A percentile compares a stretch with the other conserved stretches of the same genome.
Evolutionary conservation across 2,329 filamentous ascomycete genomes (phyloP).

Genomic region (Lasiodiplodia sp.): DNA sequence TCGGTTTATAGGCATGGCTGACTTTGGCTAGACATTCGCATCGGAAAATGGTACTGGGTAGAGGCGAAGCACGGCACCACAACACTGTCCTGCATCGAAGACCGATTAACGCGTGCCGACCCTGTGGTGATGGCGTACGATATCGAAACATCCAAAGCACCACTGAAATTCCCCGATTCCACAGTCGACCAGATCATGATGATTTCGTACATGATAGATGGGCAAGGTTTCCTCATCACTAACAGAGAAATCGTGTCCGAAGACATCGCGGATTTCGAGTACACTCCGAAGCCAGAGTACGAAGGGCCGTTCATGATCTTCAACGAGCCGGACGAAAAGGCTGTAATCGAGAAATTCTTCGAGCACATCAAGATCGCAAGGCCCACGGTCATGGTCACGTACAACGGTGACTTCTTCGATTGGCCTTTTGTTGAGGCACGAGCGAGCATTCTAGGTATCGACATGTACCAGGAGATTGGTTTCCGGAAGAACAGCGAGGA

Average conservation of each 20-base stretch:
- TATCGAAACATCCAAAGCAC: conserved; percentile 96
- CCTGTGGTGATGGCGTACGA: conserved; percentile 99
- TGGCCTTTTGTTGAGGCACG: conserved; percentile 97
- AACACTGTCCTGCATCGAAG: conserved; percentile 83
- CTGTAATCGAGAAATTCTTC: conserved; percentile 89
- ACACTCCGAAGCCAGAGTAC: conserved; percentile 96
- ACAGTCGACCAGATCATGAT: conserved; percentile 98
- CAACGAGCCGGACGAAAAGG: conserved; percentile 94
- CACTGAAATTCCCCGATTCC: conserved; percentile 95
- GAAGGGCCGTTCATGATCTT: conserved; percentile 96
- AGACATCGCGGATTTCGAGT: conserved; percentile 97
- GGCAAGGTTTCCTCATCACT: conserved; percentile 95
- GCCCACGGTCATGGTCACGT: conserved; percentile 98
- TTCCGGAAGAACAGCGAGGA: conserved; percentile 96
- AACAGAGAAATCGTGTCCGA: conserved; percentile 98
- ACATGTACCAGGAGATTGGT: conserved; percentile 99
- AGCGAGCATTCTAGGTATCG: conserved; percentile 92
- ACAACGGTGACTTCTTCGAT: conserved; percentile 99
- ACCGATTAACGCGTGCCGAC: conserved; percentile 87
- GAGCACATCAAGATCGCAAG: conserved; percentile 92
- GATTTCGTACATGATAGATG: conserved; percentile 99
- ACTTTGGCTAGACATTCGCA: conserved; percentile 76
- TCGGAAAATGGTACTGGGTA: conserved; percentile 96
- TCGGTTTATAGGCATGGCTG: conserved; percentile 13
- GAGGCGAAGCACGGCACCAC: conserved; percentile 91